Base-by-base conservation (phyloP, 306 rosid genomes). In the Phaseolus lunatus region DNA sequence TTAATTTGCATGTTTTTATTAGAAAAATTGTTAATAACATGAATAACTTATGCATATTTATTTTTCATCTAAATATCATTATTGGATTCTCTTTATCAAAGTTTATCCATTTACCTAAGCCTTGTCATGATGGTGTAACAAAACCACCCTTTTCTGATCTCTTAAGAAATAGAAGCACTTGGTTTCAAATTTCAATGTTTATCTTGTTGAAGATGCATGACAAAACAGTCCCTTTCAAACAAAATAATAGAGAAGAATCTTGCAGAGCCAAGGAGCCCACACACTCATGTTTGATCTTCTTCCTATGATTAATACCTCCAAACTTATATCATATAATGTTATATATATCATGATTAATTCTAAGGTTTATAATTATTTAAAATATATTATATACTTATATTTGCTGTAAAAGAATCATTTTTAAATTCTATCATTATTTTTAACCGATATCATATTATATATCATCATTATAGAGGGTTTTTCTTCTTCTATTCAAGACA, bases 241-340 rank as follows among this genome's bases (percentile, higher is more conserved):
- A 19, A 64, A 65, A 65, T 65, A 65, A 65, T 65, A 65, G 50
- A 37, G 50, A 65, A 35, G 50, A 65, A 65, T 65, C 70, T 65
- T 65, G 70, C 50, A 65, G 70, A 64, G 16, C 7, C 0, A 64
- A 9, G 26, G 24, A 33, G 8, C 47, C 69, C 47, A 33, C 69
- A n/a, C 0, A 8, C 3, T n/a, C 68, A n/a, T 61, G 18, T 61
- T 59, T 24, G 2, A 61, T 61, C 67, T 22, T 61, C 44, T 61
- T 16, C 14, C 1, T 8, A 27, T 61, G 6, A 8, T 33, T 10
- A 33, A 33, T 65, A 35, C 2, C 27, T 62, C 45, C 70, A 64
- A 64, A 64, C 13, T 18, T 33, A 16, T 64, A 18, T 35, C 47
- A n/a, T 63, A 63, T 63, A 35, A n/a, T 63, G 35, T 12, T 33